Conservation (phyloP, 2,329 filamentous ascomycete genomes). For the Tolypocladium endophyticum region DNA sequence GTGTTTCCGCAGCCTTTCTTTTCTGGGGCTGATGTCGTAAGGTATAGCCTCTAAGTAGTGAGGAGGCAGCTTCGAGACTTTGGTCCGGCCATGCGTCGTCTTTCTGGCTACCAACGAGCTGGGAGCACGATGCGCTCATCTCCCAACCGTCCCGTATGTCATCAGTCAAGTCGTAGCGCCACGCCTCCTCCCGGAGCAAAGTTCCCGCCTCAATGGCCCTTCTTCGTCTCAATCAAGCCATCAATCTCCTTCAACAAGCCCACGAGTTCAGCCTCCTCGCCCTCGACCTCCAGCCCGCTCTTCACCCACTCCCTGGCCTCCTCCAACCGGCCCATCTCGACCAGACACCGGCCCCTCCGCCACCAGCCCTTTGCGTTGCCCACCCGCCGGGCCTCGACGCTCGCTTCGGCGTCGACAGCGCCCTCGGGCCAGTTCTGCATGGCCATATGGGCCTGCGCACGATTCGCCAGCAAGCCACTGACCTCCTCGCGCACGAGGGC, state of each 20-base stretch:
- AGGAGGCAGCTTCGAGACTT: neutral
- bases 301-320: slow-evolving; percentile 75
- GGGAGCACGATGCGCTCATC: neutral
- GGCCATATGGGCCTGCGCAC: slow-evolving; percentile 84
- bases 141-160: neutral
- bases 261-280: slow-evolving; percentile 53
- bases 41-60: neutral
- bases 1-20: neutral
- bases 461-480: slow-evolving; percentile 68
- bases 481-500: slow-evolving; percentile 79
- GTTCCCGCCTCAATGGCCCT: slow-evolving; percentile 8
- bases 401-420: slow-evolving; percentile 76
- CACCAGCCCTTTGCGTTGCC: slow-evolving; percentile 95
- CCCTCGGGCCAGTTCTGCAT: slow-evolving; percentile 75
- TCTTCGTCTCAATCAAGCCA: slow-evolving; percentile 29
- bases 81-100: neutral
- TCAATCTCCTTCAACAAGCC: slow-evolving; percentile 55
- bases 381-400: slow-evolving; percentile 74
- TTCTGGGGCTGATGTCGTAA: neutral
- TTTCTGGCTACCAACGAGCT: neutral
- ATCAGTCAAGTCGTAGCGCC: neutral
- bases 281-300: slow-evolving; percentile 73
- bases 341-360: slow-evolving; percentile 70
- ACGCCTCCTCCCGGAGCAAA: neutral
- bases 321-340: slow-evolving; percentile 80